Evolutionary conservation across 371 early-diverging fungal species (phyloP).

Genomic region (Mortierella sp.): DNA sequence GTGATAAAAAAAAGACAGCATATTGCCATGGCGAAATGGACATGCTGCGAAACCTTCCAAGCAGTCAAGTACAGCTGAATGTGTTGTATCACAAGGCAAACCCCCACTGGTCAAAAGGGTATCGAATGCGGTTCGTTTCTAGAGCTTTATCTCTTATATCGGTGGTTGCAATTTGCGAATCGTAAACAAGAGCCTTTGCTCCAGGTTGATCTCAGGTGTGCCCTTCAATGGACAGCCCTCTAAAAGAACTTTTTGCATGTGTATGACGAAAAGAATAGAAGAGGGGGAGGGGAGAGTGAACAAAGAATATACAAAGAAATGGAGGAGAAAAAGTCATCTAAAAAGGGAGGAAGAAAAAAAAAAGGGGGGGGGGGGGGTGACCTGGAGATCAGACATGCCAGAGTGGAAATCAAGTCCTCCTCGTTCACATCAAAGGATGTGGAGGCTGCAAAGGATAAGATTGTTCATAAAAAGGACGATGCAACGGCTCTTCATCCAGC

Average conservation of each 20-base stretch:
- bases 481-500: conserved; percentile 8
- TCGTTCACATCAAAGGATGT: conserved; percentile 20
- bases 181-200: too few relatives aligned
- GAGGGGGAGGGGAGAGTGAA: conserved; percentile 1
- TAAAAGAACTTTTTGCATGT: background rate
- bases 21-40: too few relatives aligned
- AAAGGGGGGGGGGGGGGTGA: background rate
- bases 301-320: conserved; percentile 3
- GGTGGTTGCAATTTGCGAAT: too few relatives aligned
- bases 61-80: too few relatives aligned
- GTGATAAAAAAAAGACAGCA: too few relatives aligned
- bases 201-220: background rate
- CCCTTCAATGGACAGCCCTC: background rate
- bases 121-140: too few relatives aligned
- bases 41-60: too few relatives aligned
- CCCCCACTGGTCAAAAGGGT: too few relatives aligned
- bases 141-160: too few relatives aligned
- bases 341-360: background rate
- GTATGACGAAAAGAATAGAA: background rate
- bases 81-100: too few relatives aligned
- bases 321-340: background rate
- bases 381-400: too few relatives aligned
- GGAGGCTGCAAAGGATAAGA: conserved; percentile 25
- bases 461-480: conserved; percentile 17
- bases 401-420: too few relatives aligned